Conservation (phyloP, 2,329 filamentous ascomycete genomes). For the Nigrospora sphaerica region DNA sequence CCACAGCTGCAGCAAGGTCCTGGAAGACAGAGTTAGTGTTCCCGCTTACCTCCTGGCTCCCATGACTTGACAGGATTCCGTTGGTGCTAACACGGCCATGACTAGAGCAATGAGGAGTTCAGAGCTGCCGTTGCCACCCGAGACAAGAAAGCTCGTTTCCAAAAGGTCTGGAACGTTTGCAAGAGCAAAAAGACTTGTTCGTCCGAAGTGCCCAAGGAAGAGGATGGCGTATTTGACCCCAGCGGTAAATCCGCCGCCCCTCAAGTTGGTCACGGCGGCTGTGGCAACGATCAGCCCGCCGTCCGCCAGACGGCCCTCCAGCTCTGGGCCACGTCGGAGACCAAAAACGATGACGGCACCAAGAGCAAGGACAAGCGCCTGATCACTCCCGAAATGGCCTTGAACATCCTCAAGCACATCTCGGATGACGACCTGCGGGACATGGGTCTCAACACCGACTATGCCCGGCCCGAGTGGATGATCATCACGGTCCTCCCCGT, state of each 20-base stretch:
- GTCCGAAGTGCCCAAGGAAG: slow-evolving; percentile 64
- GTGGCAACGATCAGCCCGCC: slow-evolving; percentile 82
- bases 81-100: slow-evolving; percentile 53
- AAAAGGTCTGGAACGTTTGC: slow-evolving; percentile 84
- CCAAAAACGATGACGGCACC: slow-evolving; percentile 67
- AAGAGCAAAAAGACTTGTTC: slow-evolving; percentile 84
- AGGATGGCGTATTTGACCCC: slow-evolving; percentile 61
- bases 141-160: slow-evolving; percentile 92
- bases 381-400: slow-evolving; percentile 77
- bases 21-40: slow-evolving; percentile 95
- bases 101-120: slow-evolving; percentile 78
- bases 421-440: slow-evolving; percentile 72
- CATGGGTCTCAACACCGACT: slow-evolving; percentile 89
- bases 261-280: slow-evolving; percentile 73
- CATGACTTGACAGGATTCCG: slow-evolving; percentile 38
- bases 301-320: slow-evolving; percentile 83
- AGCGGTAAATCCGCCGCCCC: slow-evolving; percentile 44
- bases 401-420: slow-evolving; percentile 82
- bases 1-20: slow-evolving; percentile 96
- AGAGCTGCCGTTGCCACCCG: slow-evolving; percentile 73
- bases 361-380: slow-evolving; percentile 71
- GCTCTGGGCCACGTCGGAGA: slow-evolving; percentile 70
- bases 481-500: slow-evolving; percentile 91
- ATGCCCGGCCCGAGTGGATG: slow-evolving; percentile 98
- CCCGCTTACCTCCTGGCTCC: slow-evolving; percentile 39